Conservation (phyloP, 768 basidiomycete genomes). For the Gymnopilus dilepis region DNA sequence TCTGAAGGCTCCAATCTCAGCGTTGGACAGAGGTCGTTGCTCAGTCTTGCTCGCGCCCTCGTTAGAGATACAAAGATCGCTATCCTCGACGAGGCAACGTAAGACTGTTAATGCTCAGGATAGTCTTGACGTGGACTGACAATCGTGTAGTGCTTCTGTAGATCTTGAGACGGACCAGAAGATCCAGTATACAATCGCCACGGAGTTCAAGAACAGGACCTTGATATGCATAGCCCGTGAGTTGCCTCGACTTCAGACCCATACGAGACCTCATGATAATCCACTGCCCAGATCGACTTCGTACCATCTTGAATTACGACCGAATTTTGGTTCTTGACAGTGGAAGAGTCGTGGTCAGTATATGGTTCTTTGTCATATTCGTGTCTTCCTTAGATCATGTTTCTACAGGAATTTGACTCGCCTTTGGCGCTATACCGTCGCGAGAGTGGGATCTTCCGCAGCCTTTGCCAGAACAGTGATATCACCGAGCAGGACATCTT, state of each 20-base stretch:
- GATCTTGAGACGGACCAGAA: constrained; percentile 81
- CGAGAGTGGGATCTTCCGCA: constrained; percentile 57
- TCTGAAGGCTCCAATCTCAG: constrained; percentile 78
- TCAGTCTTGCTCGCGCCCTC: constrained; percentile 80
- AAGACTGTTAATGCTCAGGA: constrained; percentile 10
- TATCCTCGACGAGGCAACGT: constrained; percentile 81
- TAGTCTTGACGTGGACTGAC: not conserved
- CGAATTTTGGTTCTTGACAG: constrained; percentile 71
- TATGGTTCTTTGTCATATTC: not conserved
- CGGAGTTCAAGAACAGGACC: constrained; percentile 73
- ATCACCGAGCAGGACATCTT: constrained; percentile 27
- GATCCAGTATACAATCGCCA: constrained; percentile 81
- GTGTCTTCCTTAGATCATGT: not conserved
- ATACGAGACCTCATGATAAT: no score
- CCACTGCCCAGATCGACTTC: constrained; percentile 57
- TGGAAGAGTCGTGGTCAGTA: constrained; percentile 56
- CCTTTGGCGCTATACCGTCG: constrained; percentile 54
- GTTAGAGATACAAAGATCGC: constrained; percentile 78
- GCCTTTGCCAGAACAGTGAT: constrained; percentile 51
- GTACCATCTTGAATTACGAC: constrained; percentile 80
- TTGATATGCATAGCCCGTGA: constrained; percentile 79
- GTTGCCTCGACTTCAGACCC: constrained; percentile 29
- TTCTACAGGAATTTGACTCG: constrained; percentile 58
- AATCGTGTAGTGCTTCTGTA: constrained; percentile 58
- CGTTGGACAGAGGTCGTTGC: constrained; percentile 74